Conservation (phyloP, 148 eudicot genomes). For the Salicornia ramosissima region DNA sequence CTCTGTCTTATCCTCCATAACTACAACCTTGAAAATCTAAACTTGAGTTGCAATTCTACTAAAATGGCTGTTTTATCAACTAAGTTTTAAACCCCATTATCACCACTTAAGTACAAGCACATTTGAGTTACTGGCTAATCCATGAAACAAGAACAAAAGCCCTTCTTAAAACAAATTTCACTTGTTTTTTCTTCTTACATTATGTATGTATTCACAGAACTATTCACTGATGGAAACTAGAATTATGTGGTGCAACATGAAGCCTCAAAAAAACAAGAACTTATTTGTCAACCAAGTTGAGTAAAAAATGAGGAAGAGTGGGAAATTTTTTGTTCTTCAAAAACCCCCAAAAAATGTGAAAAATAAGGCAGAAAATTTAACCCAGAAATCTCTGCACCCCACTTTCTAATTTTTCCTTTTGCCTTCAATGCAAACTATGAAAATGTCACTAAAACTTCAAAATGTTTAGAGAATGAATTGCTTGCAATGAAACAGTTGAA, state of each 20-base stretch:
- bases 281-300: background rate
- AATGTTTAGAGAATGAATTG: background rate
- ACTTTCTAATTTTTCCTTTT: no score
- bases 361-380: background rate
- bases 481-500: background rate
- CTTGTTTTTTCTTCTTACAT: background rate
- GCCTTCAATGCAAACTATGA: background rate
- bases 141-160: no score
- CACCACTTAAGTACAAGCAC: background rate
- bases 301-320: background rate
- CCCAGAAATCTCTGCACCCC: background rate
- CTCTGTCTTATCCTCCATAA: slow-evolving; percentile 41
- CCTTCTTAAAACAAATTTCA: background rate
- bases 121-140: no score
- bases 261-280: background rate
- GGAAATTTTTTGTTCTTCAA: background rate
- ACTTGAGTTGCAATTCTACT: background rate
- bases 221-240: background rate
- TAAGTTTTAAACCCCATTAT: slow-evolving; percentile 10
- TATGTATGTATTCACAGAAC: background rate
- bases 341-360: background rate
- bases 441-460: slow-evolving; percentile 8
- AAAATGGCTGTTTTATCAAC: slow-evolving; percentile 4
- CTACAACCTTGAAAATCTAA: background rate
- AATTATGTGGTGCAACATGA: background rate